A percentile compares a stretch with the other conserved stretches of the same genome.
Evolutionary conservation across 345 rosid genomes (phyloP).

Genomic region (Ricinus communis): DNA sequence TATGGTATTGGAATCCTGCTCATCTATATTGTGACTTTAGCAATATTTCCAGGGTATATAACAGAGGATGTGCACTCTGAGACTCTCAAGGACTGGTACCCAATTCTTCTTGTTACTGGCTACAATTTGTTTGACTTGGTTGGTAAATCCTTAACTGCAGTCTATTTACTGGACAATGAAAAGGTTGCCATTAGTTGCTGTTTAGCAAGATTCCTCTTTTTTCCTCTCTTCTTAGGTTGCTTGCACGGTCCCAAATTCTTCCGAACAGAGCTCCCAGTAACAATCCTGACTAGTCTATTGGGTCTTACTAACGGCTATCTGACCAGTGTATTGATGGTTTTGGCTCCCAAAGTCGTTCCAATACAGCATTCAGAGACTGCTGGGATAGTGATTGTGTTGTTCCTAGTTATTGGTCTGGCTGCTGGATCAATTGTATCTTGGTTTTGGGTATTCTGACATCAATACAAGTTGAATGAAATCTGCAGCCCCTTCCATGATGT

Average conservation of each 20-base stretch:
- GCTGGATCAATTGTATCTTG: constrained; percentile 54
- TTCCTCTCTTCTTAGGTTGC: constrained; percentile 80
- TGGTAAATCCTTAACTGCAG: constrained; percentile 80
- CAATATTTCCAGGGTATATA: constrained; percentile 89
- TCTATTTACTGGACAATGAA: constrained; percentile 54
- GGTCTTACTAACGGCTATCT: constrained; percentile 86
- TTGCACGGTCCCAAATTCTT: constrained; percentile 80
- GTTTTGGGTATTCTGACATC: constrained; percentile 80
- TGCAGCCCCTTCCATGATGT: too few species aligned
- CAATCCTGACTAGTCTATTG: constrained; percentile 65
- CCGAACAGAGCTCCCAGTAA: constrained; percentile 81
- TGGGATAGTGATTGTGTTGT: constrained; percentile 77
- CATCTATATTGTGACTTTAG: constrained; percentile 64
- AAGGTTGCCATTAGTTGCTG: constrained; percentile 67
- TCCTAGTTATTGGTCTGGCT: constrained; percentile 75
- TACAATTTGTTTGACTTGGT: constrained; percentile 84
- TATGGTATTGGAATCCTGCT: constrained; percentile 69
- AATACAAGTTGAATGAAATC: too few species aligned
- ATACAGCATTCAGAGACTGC: constrained; percentile 83
- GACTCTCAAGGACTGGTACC: constrained; percentile 79
- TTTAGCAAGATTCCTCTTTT: constrained; percentile 75
- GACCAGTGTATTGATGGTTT: constrained; percentile 81
- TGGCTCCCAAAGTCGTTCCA: constrained; percentile 71
- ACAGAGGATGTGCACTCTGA: constrained; percentile 91
- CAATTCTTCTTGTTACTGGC: constrained; percentile 64